Percentiles rank a stretch among this genome's conserved stretches.
phyloP scores from a whole-genome alignment of 108 stramenopile genomes.

The Aurantiochytrium sp. region DNA sequence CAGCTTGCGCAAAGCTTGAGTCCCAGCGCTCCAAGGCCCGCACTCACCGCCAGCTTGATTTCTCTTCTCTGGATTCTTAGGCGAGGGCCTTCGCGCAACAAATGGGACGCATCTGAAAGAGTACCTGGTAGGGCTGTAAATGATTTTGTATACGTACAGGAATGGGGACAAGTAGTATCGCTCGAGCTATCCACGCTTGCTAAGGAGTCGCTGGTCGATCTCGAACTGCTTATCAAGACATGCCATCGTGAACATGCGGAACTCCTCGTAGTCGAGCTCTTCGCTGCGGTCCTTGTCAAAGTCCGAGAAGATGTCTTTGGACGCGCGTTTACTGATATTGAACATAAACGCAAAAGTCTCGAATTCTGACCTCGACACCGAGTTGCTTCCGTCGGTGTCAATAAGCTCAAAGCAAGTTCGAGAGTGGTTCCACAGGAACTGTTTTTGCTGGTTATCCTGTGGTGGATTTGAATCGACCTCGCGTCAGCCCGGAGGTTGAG shows the following conservation, averaged over 20 bases:
- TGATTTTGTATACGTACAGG: too few species aligned
- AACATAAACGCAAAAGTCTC: conserved; percentile 29
- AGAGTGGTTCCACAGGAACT: conserved; percentile 15
- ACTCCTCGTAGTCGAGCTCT: conserved; percentile 22
- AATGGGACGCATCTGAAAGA: too few species aligned
- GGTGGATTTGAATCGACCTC: too few species aligned
- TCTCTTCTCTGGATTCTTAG: too few species aligned
- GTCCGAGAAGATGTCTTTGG: neutral
- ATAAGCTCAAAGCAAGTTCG: conserved; percentile 15
- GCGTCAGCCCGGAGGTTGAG: too few species aligned
- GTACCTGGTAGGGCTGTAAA: too few species aligned
- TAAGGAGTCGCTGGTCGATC: neutral
- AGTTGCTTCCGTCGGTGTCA: conserved; percentile 7
- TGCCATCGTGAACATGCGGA: conserved; percentile 23
- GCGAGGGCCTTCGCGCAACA: too few species aligned
- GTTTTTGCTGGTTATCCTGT: conserved; percentile 17
- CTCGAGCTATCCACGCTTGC: too few species aligned
- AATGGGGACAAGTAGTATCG: too few species aligned
- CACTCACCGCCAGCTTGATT: too few species aligned
- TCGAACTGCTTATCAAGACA: conserved; percentile 19
- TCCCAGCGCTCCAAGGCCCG: too few species aligned
- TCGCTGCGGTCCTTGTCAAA: conserved; percentile 21
- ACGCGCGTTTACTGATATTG: conserved; percentile 2
- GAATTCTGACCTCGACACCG: neutral
- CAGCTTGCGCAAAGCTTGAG: too few species aligned